Base-by-base conservation (phyloP, 2,329 filamentous ascomycete species). In the Scorias spongiosa region DNA sequence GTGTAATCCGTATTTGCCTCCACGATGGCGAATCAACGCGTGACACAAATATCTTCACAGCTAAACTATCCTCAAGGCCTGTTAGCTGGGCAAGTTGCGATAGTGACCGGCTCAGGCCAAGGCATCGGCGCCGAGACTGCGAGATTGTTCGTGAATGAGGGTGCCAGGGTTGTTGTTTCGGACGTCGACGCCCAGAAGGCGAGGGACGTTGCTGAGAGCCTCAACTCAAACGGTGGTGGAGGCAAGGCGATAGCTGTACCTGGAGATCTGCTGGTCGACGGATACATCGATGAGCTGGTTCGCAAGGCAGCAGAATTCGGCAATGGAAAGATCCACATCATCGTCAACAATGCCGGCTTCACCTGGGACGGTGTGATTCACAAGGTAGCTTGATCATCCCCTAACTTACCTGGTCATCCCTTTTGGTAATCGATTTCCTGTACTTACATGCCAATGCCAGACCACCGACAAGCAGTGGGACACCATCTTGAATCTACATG, bases 341-440 rank as follows among this genome's bases (percentile, higher is more conserved):
- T 93, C 45, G 83, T 93, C 47, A 93, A 93, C 65, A 93, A 93
- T 61, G 87, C 86, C 1, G 86, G 85, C 37, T 93, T 85, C 65
- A 93, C 87, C 1, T 93, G 86, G 84, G 87, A 94, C 62, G 87
- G 81, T 6, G 85, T 93, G 34, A 86, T 93, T 52, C 84, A 93
- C 71, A 93, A 91, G 66, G 71, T 74, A 51, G 14, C 20, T 12
- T 10, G 7, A 26, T 26, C 20, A 26, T 26, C 20, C 20, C 7
- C 20, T 7, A 26, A 4, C 20, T 26, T 7, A 26, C 7, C 20
- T 4, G 4, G 20, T 26, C 20, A 26, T 7, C 4, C 20, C 7
- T 26, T 26, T 7, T 26, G 20, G 20, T 26, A 7, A 26, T 7
- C 7, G 20, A 26, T 26, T 26, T 7, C 3, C 7, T 26, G 20